Base-by-base conservation (phyloP, 2,329 filamentous ascomycete genomes). In the Diplodia mutila region DNA sequence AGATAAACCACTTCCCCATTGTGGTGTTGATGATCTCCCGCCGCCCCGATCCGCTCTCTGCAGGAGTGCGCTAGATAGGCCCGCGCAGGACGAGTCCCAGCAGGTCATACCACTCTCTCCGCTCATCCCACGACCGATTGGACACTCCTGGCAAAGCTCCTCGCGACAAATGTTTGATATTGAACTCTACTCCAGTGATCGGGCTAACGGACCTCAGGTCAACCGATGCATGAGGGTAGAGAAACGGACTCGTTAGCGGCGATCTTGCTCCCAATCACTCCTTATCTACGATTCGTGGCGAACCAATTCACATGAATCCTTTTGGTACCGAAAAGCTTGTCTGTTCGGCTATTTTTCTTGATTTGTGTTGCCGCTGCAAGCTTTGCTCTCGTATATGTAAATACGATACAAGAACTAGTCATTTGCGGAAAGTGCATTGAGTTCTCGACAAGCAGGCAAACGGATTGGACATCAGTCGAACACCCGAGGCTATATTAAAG, bases 11-110 rank as follows among this genome's bases (percentile, higher is more conserved):
- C 42, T 49, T 61, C n/a, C 32, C 39, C 39, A 8, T 32, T 29
- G 46, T 63, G 59, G 59, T 63, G 59, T 63, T 63, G 59, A 37
- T 63, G 59, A 63, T 63, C 59, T 63, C 59, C 59, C 59, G 59
- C 29, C 42, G 59, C 29, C 42, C 59, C 42, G 59, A 34, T 29
- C 59, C 46, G 59, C 57, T 32, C 55, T 61, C 18, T 59, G 14
- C 54, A 29, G 21, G n/a, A 32, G 9, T 16, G 37, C 29, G 39
- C 23, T 48, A 51, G 37, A 11, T 4, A 61, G n/a, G n/a, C n/a
- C n/a, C n/a, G n/a, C n/a, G n/a, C n/a, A n/a, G 25, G 57, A 27
- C 32, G 16, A 11, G 12, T 49, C 27, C 18, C 42, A 34, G 57
- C 2, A 61, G 37, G 34, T 46, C 12, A 39, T 23, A 54, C 54